These are phyloP conservation scores for barley (Hordeum vulgare) DNA, from an alignment of 176 grass and related monocot genomes.

Conservation along the genomic window DNA sequence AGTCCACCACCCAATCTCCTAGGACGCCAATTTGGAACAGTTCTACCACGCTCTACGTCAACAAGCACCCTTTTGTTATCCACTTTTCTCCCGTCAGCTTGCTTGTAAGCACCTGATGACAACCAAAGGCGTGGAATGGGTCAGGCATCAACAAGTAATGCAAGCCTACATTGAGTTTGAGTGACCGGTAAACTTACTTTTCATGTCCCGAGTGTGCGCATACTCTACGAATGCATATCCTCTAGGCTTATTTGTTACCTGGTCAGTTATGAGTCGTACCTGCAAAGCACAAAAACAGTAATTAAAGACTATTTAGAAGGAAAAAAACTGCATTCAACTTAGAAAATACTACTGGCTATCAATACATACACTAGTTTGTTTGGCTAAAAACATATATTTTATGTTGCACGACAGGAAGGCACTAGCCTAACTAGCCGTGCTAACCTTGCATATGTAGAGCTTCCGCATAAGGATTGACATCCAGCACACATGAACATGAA, in stretches of 20 bases:
- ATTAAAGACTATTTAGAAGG: constrained; percentile 1
- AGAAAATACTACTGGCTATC: neutral
- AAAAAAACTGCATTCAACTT: neutral
- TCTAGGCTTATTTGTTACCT: constrained; percentile 66
- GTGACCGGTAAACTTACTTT: constrained; percentile 38
- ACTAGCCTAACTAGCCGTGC: constrained; percentile 66
- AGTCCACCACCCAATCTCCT: constrained; percentile 95
- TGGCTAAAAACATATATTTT: constrained; percentile 33
- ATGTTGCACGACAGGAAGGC: constrained; percentile 73
- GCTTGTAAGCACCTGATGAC: constrained; percentile 69
- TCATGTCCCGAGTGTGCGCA: constrained; percentile 76
- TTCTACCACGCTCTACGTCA: constrained; percentile 97
- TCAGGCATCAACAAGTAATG: neutral
- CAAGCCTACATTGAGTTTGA: neutral
- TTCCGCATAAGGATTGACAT: constrained; percentile 45
- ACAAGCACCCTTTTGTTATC: constrained; percentile 71
- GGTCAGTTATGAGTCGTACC: constrained; percentile 54
- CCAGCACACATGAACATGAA: constrained; percentile 46
- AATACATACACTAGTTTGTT: constrained; percentile 12
- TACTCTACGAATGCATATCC: constrained; percentile 77
- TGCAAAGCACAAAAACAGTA: constrained; percentile 38
- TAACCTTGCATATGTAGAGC: constrained; percentile 69
- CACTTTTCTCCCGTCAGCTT: constrained; percentile 74
- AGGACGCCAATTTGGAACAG: constrained; percentile 89
- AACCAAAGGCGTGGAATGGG: neutral